Percentiles rank a stretch among this genome's conserved stretches.
phyloP scores from a whole-genome alignment of 441 rosid genomes.

The Omphalea diandra region DNA sequence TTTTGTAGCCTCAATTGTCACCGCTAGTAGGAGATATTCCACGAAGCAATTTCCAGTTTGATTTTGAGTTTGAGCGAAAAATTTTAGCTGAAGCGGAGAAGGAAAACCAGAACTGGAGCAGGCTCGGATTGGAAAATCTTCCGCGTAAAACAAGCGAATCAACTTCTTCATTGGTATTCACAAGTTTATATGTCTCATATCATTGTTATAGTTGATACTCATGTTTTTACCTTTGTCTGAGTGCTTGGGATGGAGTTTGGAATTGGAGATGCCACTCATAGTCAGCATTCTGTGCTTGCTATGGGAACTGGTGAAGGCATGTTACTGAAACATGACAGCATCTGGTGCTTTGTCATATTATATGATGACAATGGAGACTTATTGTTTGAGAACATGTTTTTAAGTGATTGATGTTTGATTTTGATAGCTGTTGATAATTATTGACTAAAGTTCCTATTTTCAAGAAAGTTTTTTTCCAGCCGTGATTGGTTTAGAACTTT shows the following conservation, averaged over 20 bases:
- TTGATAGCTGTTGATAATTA: background rate
- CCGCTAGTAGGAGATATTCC: constrained; percentile 69
- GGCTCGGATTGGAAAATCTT: constrained; percentile 59
- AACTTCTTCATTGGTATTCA: constrained; percentile 52
- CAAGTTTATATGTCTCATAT: no score
- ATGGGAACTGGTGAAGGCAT: no score
- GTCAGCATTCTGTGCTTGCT: background rate
- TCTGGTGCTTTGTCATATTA: background rate
- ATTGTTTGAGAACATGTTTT: background rate
- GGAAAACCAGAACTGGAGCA: constrained; percentile 70
- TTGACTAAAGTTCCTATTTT: background rate
- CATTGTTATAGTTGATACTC: background rate
- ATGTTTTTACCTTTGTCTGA: background rate
- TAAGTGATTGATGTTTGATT: background rate
- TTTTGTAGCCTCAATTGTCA: constrained; percentile 67
- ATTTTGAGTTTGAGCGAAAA: constrained; percentile 74
- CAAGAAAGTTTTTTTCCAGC: background rate
- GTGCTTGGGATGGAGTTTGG: background rate
- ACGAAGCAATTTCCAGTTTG: constrained; percentile 77
- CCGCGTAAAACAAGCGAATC: constrained; percentile 52
- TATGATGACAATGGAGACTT: background rate
- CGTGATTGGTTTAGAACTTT: background rate
- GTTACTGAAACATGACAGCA: background rate
- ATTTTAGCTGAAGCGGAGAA: constrained; percentile 75
- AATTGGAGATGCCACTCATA: no score